These are phyloP conservation scores for Erodium maritimum DNA, from an alignment of 345 rosid species.

Conservation along the genomic window DNA sequence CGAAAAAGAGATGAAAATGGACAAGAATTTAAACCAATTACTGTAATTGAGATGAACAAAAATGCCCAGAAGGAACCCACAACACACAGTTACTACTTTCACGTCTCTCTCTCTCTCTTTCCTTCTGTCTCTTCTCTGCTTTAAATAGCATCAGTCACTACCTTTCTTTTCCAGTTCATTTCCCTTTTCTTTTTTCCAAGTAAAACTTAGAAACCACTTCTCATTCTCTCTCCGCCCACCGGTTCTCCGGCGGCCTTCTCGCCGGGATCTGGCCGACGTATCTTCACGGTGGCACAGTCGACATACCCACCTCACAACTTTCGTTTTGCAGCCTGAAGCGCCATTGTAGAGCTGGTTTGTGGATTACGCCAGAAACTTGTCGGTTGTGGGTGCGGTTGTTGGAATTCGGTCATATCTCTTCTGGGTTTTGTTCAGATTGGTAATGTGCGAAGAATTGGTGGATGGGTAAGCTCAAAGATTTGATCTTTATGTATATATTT, in stretches of 20 bases:
- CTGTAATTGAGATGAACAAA: no score
- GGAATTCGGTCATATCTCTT: constrained; percentile 3
- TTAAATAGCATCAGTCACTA: no score
- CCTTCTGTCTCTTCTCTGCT: no score
- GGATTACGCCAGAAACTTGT: neutral
- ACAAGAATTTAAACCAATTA: no score
- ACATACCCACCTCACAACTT: neutral
- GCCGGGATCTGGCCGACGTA: constrained; percentile 27
- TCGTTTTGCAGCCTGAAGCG: neutral
- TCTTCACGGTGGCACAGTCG: constrained; percentile 8
- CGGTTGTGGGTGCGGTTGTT: neutral
- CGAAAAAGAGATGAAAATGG: no score
- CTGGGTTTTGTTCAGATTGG: constrained; percentile 18
- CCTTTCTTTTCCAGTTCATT: neutral
- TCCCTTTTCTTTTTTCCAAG: neutral
- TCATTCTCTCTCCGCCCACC: neutral
- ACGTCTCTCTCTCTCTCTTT: no score
- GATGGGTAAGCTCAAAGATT: neutral
- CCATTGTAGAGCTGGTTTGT: neutral
- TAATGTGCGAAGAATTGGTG: constrained; percentile 4
- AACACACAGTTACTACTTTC: no score
- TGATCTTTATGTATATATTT: neutral
- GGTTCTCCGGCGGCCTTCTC: constrained; percentile 16
- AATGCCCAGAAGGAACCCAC: no score
- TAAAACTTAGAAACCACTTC: neutral